phyloP scores from a whole-genome alignment of 2,329 filamentous ascomycete genomes.

The Fusarium sp. region DNA sequence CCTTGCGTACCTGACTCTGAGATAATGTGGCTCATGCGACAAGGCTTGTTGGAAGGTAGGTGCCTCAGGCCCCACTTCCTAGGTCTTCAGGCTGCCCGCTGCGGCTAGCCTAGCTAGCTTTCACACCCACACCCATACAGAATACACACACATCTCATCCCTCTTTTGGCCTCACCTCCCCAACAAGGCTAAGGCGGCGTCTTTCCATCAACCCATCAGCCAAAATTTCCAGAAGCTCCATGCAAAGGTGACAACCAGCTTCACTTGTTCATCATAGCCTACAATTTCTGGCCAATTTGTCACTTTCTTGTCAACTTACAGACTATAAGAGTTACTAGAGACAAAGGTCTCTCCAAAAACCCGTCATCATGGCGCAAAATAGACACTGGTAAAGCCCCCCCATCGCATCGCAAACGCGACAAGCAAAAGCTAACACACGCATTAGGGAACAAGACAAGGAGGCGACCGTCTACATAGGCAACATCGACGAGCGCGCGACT shows the following conservation, averaged over 20 bases:
- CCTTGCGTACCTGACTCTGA: background rate
- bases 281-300: conserved; percentile 4
- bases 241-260: conserved; percentile 20
- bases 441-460: conserved; percentile 96
- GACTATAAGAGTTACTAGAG: background rate
- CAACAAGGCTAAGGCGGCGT: conserved; percentile 36
- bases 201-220: conserved; percentile 32
- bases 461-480: conserved; percentile 97
- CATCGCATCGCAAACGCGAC: conserved; percentile 4
- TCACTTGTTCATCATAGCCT: conserved; percentile 6
- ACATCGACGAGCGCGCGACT: conserved; percentile 95
- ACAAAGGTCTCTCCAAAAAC: conserved; percentile 23
- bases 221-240: conserved; percentile 47
- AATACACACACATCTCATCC: too few relatives aligned
- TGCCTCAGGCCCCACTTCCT: too few relatives aligned
- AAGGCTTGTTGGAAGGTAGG: too few relatives aligned
- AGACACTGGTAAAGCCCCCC: conserved; percentile 75
- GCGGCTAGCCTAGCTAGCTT: too few relatives aligned
- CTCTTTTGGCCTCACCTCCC: too few relatives aligned
- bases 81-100: too few relatives aligned
- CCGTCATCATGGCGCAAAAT: conserved; percentile 71
- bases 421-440: conserved; percentile 34
- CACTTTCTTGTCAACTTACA: background rate
- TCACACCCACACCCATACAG: too few relatives aligned
- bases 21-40: conserved; percentile 30